phyloP scores from a whole-genome alignment of 169 alveolate species.

The Blepharisma undulans region DNA sequence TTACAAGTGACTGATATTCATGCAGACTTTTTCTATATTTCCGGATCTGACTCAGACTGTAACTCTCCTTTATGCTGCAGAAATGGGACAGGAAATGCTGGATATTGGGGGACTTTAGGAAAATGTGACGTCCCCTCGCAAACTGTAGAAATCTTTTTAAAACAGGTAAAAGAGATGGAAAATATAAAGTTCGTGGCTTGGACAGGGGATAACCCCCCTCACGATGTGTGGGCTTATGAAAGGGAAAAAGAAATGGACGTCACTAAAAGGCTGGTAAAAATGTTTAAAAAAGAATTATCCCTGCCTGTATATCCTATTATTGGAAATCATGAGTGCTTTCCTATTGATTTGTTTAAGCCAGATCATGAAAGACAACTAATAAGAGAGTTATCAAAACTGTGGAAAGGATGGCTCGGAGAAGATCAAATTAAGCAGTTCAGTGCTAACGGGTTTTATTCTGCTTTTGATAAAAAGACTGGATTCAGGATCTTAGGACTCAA shows the following conservation, averaged over 20 bases:
- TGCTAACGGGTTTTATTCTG: not conserved
- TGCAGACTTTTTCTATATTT: conserved; percentile 65
- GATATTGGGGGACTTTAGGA: not conserved
- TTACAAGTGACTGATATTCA: conserved; percentile 81
- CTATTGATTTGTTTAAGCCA: conserved; percentile 22
- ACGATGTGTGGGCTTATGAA: conserved; percentile 37
- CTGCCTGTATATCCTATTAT: conserved; percentile 34
- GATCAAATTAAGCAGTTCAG: not conserved
- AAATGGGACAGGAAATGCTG: conserved; percentile 19
- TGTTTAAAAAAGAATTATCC: not conserved
- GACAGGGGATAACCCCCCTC: conserved; percentile 65
- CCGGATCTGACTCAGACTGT: conserved; percentile 62
- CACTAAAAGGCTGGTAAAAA: not conserved
- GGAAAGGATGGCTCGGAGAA: not conserved
- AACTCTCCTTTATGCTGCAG: conserved; percentile 75
- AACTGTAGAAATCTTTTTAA: not conserved
- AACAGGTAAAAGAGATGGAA: not conserved
- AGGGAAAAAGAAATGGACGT: not conserved
- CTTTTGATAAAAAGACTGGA: not conserved
- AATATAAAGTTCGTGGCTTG: conserved; percentile 46
- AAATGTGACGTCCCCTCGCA: conserved; percentile 21
- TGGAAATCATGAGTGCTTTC: conserved; percentile 65
- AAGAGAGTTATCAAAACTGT: not conserved
- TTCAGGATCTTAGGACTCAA: conserved; percentile 9
- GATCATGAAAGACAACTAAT: not conserved